Evolutionary conservation across 2,329 filamentous ascomycete species (phyloP).

Genomic region (Neonectria faginata): DNA sequence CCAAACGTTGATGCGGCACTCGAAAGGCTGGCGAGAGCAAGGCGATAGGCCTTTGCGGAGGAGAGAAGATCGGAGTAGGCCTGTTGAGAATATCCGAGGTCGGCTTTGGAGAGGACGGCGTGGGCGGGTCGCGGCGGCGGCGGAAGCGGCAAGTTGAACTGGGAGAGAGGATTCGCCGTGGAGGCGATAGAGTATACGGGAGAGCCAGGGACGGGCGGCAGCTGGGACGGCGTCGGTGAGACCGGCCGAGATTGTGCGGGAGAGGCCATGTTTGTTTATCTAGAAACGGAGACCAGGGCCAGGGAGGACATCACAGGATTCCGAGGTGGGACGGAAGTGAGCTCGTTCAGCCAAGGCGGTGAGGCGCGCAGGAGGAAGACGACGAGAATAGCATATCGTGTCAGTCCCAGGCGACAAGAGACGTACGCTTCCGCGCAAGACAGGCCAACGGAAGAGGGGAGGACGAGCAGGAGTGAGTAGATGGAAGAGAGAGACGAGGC

Average conservation of each 20-base stretch:
- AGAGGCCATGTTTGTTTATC: conserved; percentile 49
- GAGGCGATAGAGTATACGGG: conserved; percentile 73
- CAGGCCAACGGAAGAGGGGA: conserved; percentile 2
- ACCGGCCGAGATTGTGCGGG: conserved; percentile 51
- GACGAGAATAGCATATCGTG: conserved; percentile 28
- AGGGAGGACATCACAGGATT: conserved; percentile 31
- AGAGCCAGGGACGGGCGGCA: conserved; percentile 71
- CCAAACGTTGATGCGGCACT: conserved; percentile 73
- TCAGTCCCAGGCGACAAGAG: conserved; percentile 2
- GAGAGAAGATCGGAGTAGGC: conserved; percentile 72
- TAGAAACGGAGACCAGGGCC: conserved; percentile 32
- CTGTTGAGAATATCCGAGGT: conserved; percentile 71
- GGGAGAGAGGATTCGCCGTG: conserved; percentile 69
- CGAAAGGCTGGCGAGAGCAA: conserved; percentile 71
- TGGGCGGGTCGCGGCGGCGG: conserved; percentile 69
- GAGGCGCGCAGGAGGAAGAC: conserved; percentile 5
- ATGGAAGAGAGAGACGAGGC: conserved; percentile 8
- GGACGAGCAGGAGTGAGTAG: neutral
- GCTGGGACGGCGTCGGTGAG: conserved; percentile 66
- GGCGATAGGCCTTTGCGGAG: conserved; percentile 72
- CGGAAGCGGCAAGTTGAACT: conserved; percentile 70
- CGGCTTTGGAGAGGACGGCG: conserved; percentile 70
- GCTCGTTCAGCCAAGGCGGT: conserved; percentile 22
- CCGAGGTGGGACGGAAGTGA: conserved; percentile 4
- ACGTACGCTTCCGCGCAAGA: neutral